Base-by-base conservation (phyloP, 2,329 filamentous ascomycete species). In the Penicillium sp. region DNA sequence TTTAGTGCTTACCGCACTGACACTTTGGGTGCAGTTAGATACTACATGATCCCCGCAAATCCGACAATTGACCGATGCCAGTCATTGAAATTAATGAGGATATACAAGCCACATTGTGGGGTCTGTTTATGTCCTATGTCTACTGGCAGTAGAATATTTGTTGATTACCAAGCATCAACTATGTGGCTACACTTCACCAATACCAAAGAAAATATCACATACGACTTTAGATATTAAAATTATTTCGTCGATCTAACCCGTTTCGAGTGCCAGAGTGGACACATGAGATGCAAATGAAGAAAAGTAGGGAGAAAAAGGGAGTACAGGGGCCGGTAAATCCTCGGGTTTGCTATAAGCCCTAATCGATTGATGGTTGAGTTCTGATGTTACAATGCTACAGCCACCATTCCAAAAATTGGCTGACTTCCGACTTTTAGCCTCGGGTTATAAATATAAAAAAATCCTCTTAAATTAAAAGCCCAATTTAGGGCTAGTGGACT, bases 1-100 rank as follows among this genome's bases (percentile, higher is more conserved):
- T 10, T 45, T 60, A 63, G 62, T 60, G 62, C 62, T 63, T 56
- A 62, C 59, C 31, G 41, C 35, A 49, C 47, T 50, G 50, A 47
- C 45, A 54, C n/a, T 17, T 6, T 15, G 13, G 12, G 19, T 29
- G n/a, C 7, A 43, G 8, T 50, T 13, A 29, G 37, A 13, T 25
- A n/a, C 25, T n/a, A 6, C 9, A 19, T 50, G 17, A 25, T n/a
- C 33, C 43, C 46, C 29, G 19, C 19, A 42, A 54, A 54, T 13
- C 59, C 59, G 59, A 57, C 38, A 55, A 54, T 60, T 56, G 49
- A 37, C 54, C 59, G 56, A 50, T 58, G 35, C 9, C 27, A 29
- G 37, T 29, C 3, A 2, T 21, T 38, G 10, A 17, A 25, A 40
- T 17, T 4, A 35, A 38, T 31, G 13, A 6, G 3, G 37, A 25